Evolutionary conservation across 169 alveolate genomes (phyloP).

Genomic region (Perkinsus olseni): DNA sequence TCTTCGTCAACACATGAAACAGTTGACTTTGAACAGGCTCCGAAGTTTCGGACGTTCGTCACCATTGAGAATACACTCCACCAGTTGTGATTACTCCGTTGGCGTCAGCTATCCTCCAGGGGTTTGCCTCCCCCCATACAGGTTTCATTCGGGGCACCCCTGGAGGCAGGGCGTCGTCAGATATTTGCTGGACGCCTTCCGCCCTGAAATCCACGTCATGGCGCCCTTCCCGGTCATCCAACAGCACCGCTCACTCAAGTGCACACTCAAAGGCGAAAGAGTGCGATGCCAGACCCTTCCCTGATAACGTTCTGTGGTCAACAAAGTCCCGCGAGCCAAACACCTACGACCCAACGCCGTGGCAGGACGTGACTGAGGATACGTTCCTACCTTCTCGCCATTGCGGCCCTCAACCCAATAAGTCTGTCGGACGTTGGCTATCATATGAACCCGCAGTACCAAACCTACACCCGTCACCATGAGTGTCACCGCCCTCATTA

Average conservation of each 20-base stretch:
- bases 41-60: background rate
- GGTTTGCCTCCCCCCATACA: background rate
- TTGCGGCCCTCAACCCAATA: background rate
- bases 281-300: background rate
- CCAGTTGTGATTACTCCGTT: background rate
- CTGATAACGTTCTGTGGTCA: background rate
- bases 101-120: background rate
- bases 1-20: background rate
- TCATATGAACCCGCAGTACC: background rate
- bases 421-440: background rate
- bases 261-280: background rate
- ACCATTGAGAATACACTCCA: background rate
- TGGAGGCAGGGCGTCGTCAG: background rate
- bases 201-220: background rate
- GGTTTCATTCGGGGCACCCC: background rate
- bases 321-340: background rate
- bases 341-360: background rate
- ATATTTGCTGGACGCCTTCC: background rate
- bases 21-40: background rate
- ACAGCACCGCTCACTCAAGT: background rate
- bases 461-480: background rate
- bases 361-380: background rate
- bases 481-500: background rate
- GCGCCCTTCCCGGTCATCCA: background rate
- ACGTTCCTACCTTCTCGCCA: background rate